phyloP scores from a whole-genome alignment of 371 early-diverging fungal genomes.

The Choanephora cucurbitarum region DNA sequence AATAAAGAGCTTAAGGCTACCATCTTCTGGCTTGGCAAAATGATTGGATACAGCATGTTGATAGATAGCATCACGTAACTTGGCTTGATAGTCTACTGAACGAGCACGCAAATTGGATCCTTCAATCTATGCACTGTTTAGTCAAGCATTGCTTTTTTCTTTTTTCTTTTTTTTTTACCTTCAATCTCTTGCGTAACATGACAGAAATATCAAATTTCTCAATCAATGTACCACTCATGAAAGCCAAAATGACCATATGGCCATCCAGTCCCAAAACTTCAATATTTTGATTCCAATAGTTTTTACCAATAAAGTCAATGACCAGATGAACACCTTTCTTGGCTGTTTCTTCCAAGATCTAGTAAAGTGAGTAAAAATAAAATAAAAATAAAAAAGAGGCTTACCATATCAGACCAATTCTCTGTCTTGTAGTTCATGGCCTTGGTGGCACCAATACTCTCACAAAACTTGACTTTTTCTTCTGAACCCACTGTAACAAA shows the following conservation, averaged over 20 bases:
- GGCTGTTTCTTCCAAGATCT: slow-evolving; percentile 58
- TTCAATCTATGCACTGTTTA: slow-evolving; percentile 66
- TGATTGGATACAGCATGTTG: slow-evolving; percentile 50
- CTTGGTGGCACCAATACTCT: slow-evolving; percentile 69
- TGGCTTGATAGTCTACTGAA: slow-evolving; percentile 60
- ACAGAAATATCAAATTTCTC: neutral
- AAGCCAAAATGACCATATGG: slow-evolving; percentile 71
- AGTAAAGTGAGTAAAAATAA: slow-evolving; percentile 3
- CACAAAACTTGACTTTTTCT: slow-evolving; percentile 69
- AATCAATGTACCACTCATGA: slow-evolving; percentile 52
- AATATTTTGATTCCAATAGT: slow-evolving; percentile 68
- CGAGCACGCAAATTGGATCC: slow-evolving; percentile 75
- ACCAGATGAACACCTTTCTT: slow-evolving; percentile 70
- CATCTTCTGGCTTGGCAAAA: slow-evolving; percentile 31
- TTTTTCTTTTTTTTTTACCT: neutral
- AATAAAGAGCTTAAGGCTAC: slow-evolving; percentile 55
- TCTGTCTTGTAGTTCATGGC: slow-evolving; percentile 76
- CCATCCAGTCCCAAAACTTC: slow-evolving; percentile 69
- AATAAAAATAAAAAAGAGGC: neutral
- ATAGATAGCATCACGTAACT: slow-evolving; percentile 51
- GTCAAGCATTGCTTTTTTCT: neutral
- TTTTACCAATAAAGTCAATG: slow-evolving; percentile 73
- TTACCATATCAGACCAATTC: slow-evolving; percentile 60
- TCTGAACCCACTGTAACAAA: slow-evolving; percentile 71
- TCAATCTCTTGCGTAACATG: slow-evolving; percentile 1